Percentiles rank a stretch among this genome's conserved stretches.
These are phyloP conservation scores for Penicillium brevicompactum DNA, from an alignment of 2,329 filamentous ascomycete genomes.

Conservation along the genomic window DNA sequence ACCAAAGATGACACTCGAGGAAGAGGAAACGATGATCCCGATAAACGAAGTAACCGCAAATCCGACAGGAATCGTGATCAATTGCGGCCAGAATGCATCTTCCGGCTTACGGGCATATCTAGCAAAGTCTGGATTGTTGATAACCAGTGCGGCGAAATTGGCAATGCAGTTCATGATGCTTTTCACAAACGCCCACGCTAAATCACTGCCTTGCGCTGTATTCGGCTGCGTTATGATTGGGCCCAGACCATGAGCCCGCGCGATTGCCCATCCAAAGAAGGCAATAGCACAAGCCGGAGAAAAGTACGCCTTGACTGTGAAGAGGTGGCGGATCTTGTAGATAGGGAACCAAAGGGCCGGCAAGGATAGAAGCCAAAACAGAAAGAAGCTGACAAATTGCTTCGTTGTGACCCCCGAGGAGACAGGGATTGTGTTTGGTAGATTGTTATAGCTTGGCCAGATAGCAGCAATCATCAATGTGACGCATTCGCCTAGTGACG, in stretches of 20 bases:
- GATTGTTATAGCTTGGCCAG: constrained; percentile 48
- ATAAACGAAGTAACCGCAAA: constrained; percentile 16
- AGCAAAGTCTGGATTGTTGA: constrained; percentile 23
- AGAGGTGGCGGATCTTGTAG: constrained; percentile 34
- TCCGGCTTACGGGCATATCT: constrained; percentile 15
- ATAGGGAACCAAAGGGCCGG: constrained; percentile 41
- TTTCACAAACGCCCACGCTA: constrained; percentile 43
- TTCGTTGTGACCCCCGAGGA: constrained; percentile 44
- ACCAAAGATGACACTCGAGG: constrained; percentile 11
- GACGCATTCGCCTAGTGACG: constrained; percentile 9
- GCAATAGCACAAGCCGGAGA: constrained; percentile 48
- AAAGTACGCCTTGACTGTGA: constrained; percentile 36
- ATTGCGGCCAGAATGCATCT: constrained; percentile 12
- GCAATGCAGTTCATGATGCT: constrained; percentile 17
- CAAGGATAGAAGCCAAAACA: constrained; percentile 43
- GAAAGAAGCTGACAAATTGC: constrained; percentile 42
- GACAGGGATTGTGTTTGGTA: constrained; percentile 48
- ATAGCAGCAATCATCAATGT: constrained; percentile 20
- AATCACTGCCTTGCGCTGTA: constrained; percentile 48
- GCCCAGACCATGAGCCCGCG: constrained; percentile 55
- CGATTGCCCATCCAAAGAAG: constrained; percentile 61
- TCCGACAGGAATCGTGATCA: constrained; percentile 14
- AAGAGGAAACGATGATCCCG: constrained; percentile 16
- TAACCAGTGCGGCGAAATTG: constrained; percentile 19
- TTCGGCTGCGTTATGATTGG: constrained; percentile 48